These are phyloP conservation scores for Trichosporon ovoides DNA, from an alignment of 1,284 basidiomycete genomes.

Conservation along the genomic window DNA sequence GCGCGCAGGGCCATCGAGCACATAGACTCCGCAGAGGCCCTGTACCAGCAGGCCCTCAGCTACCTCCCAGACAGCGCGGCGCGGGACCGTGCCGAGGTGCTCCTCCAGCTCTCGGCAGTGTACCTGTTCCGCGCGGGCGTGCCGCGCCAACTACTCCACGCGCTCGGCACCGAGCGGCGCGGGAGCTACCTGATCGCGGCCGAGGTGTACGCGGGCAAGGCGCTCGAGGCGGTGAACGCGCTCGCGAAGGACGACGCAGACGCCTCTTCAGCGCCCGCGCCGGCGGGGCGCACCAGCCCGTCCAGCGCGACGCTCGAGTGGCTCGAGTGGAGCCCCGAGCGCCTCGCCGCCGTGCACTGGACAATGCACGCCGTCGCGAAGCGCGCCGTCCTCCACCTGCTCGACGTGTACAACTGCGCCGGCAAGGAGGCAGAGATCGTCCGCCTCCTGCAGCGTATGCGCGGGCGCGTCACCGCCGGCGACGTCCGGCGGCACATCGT, in stretches of 20 bases:
- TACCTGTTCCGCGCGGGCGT: neutral
- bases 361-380: neutral
- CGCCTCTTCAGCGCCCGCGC: too few species aligned
- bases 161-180: neutral
- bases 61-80: neutral
- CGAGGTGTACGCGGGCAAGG: slow-evolving; percentile 1
- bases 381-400: neutral
- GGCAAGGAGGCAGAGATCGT: neutral
- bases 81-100: neutral
- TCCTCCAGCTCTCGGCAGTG: neutral
- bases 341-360: neutral
- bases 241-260: too few species aligned
- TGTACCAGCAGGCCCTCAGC: neutral
- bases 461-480: neutral
- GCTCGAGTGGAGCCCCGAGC: neutral
- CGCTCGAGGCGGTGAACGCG: neutral
- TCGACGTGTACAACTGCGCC: neutral
- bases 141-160: neutral
- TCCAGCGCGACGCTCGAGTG: neutral
- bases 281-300: neutral
- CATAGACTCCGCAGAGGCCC: neutral
- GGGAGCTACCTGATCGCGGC: neutral
- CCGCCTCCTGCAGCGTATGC: neutral
- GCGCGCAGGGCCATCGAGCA: slow-evolving; percentile 1
- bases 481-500: neutral